These are phyloP conservation scores for Clarireedia sp. DNA, from an alignment of 2,329 filamentous ascomycete species.

Conservation along the genomic window DNA sequence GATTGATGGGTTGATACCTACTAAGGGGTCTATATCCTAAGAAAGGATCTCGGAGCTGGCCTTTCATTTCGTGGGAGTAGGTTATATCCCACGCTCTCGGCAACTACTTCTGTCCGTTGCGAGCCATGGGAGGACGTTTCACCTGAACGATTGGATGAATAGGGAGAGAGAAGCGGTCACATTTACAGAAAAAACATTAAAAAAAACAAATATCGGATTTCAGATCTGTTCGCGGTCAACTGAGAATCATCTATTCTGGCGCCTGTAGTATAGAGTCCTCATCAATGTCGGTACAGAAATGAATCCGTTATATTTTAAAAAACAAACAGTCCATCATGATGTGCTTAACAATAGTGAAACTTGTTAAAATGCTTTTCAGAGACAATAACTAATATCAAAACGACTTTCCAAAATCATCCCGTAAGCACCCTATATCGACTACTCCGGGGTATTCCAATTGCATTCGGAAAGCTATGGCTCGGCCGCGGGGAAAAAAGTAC, in stretches of 20 bases:
- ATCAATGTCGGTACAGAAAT: slow-evolving; percentile 2
- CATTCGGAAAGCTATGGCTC: background rate
- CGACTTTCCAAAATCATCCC: no score
- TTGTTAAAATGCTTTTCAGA: background rate
- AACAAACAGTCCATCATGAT: background rate
- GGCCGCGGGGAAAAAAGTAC: slow-evolving; percentile 1
- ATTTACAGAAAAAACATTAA: slow-evolving; percentile 3
- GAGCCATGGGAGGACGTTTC: no score
- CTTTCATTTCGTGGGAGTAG: no score
- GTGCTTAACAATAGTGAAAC: background rate
- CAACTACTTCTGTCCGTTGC: no score
- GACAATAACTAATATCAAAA: no score
- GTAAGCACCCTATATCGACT: background rate
- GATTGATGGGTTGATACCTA: slow-evolving; percentile 9
- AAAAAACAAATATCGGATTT: slow-evolving; percentile 8
- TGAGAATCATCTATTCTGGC: background rate
- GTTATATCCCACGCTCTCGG: no score
- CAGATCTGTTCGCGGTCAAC: slow-evolving; percentile 3
- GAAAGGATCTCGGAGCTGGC: no score
- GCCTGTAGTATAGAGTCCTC: background rate
- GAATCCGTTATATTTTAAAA: slow-evolving; percentile 10
- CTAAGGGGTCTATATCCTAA: no score
- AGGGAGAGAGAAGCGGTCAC: background rate
- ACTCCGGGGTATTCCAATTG: no score
- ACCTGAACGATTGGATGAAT: background rate